Percentiles rank a stretch among this genome's conserved stretches.
Conservation (phyloP, 225 moss, liverwort and hornwort genomes). For the Pseudoscleropodium purum region DNA sequence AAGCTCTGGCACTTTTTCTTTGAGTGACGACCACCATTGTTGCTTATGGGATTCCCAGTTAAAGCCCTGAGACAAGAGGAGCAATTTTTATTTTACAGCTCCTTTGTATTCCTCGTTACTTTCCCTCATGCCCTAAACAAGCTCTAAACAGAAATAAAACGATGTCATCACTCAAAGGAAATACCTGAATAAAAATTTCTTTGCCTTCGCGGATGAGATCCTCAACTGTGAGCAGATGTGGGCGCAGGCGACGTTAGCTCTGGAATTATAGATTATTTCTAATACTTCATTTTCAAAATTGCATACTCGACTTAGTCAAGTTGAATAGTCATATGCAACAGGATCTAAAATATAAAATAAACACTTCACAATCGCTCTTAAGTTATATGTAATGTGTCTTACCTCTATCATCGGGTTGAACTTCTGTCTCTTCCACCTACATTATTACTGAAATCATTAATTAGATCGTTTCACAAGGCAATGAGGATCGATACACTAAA, state of each 20-base stretch:
- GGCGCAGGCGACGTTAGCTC: not conserved
- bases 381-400: not conserved
- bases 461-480: not conserved
- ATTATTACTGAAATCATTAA: not conserved
- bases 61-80: constrained; percentile 54
- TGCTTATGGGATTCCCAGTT: constrained; percentile 91
- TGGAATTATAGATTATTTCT: not conserved
- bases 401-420: constrained; percentile 23
- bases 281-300: not conserved
- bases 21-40: constrained; percentile 61
- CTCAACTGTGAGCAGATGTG: constrained; percentile 15
- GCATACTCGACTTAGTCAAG: not conserved
- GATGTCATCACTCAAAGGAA: not conserved
- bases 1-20: constrained; percentile 58
- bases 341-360: not conserved
- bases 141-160: not conserved
- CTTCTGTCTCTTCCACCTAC: constrained; percentile 38
- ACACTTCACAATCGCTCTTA: not conserved
- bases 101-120: not conserved
- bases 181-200: constrained; percentile 57
- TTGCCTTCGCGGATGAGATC: constrained; percentile 43
- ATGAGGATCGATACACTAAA: not conserved
- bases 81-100: not conserved
- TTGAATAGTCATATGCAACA: not conserved
- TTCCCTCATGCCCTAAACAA: not conserved